Evolutionary conservation across 805 yeast genomes (phyloP).

Genomic region (Spathaspora gorwiae): DNA sequence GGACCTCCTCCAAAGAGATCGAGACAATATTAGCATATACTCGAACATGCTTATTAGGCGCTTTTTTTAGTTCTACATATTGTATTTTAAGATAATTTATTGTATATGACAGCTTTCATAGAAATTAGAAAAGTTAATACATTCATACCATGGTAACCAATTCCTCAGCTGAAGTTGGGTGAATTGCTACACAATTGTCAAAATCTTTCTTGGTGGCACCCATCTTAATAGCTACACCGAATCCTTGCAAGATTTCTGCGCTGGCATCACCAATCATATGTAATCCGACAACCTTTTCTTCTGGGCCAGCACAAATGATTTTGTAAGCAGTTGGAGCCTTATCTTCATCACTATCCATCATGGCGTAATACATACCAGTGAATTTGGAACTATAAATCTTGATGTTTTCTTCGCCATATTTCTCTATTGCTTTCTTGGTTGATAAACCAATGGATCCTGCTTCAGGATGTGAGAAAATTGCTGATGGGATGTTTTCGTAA

Average conservation of each 20-base stretch:
- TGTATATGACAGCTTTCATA: not conserved
- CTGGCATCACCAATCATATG: constrained; percentile 90
- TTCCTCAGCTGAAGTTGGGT: constrained; percentile 98
- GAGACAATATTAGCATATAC: not conserved
- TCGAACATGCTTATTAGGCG: too few species aligned
- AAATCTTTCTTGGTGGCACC: constrained; percentile 97
- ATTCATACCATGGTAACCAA: constrained; percentile 65
- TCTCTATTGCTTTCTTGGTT: constrained; percentile 68
- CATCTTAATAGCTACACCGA: constrained; percentile 97
- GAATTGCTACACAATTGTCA: constrained; percentile 95
- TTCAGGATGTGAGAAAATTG: constrained; percentile 97
- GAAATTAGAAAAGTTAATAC: not conserved
- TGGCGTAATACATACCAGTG: constrained; percentile 90
- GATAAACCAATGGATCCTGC: constrained; percentile 90
- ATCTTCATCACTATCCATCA: constrained; percentile 54
- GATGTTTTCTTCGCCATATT: constrained; percentile 76
- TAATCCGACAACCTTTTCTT: constrained; percentile 92
- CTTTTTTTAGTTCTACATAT: not conserved
- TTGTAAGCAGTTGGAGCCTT: constrained; percentile 89
- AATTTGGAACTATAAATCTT: constrained; percentile 81
- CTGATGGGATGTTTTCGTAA: constrained; percentile 85
- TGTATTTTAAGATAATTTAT: not conserved
- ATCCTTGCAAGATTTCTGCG: constrained; percentile 94
- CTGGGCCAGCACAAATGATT: constrained; percentile 68
- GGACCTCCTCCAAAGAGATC: constrained; percentile 47